phyloP scores from a whole-genome alignment of 1,139 yeast genomes.

The Magnusiomyces fungicola region DNA sequence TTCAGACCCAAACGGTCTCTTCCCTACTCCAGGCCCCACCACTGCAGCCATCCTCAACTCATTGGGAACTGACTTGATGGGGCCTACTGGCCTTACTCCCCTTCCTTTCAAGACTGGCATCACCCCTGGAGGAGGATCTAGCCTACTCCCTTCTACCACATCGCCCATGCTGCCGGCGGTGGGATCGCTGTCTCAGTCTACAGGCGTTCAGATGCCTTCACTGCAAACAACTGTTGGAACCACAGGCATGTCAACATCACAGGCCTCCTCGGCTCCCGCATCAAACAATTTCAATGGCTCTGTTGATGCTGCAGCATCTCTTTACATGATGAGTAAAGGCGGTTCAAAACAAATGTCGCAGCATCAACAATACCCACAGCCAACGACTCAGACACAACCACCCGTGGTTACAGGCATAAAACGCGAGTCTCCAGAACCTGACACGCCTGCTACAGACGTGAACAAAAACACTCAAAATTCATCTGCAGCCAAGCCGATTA shows the following conservation, averaged over 20 bases:
- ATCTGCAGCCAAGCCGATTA: too few species aligned
- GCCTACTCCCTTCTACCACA: too few species aligned
- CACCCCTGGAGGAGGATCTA: neutral
- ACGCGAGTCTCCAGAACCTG: too few species aligned
- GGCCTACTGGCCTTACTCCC: slow-evolving; percentile 14
- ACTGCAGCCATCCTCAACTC: slow-evolving; percentile 33
- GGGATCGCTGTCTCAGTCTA: neutral
- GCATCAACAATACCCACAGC: slow-evolving; percentile 2
- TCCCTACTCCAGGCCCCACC: slow-evolving; percentile 34
- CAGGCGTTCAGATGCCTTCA: neutral
- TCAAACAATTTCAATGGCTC: slow-evolving; percentile 7
- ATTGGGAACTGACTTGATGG: slow-evolving; percentile 17
- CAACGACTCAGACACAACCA: neutral
- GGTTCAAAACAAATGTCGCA: neutral
- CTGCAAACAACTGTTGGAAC: slow-evolving; percentile 7
- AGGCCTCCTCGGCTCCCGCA: neutral
- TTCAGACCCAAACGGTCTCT: slow-evolving; percentile 32
- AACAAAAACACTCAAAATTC: too few species aligned
- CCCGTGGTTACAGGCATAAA: too few species aligned
- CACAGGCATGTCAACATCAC: slow-evolving; percentile 6
- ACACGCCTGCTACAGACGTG: too few species aligned
- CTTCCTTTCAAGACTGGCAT: slow-evolving; percentile 3
- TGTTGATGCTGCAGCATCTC: slow-evolving; percentile 14
- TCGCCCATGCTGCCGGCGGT: neutral
- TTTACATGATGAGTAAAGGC: slow-evolving; percentile 14